Base-by-base conservation (phyloP, 352 stramenopile species). In the Globisporangium cederbergense region DNA sequence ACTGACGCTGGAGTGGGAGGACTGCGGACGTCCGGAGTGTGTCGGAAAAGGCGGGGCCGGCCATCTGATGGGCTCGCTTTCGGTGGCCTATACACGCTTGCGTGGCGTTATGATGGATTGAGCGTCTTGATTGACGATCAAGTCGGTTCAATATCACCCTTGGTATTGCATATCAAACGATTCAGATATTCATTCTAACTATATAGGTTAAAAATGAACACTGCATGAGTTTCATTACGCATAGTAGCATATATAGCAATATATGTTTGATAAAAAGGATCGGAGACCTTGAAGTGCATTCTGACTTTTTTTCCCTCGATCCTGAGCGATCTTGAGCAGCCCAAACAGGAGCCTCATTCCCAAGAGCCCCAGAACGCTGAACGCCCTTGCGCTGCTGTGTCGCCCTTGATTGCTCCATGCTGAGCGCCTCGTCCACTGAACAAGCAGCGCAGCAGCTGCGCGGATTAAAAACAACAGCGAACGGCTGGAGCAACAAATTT, bases 1-100 rank as follows among this genome's bases (percentile, higher is more conserved):
- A 30, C 49, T 28, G 25, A 28, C 25, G 25, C 25, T 28, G 25
- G 25, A 28, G 25, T 28, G 25, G 25, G 25, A 28, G 25, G 25
- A 20, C 54, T 36, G 36, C 11, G 11, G 30, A 38, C 16, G 30
- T 61, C 43, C 56, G 56, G 56, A 42, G 40, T 38, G 40, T 14
- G 18, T 52, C 4, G 38, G 56, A 53, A 61, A 52, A 61, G 56
- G 56, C 43, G 56, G 40, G 56, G 25, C 14, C 38, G n/a, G 18
- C 56, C 56, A 61, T 25, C 56, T 61, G 56, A 40, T 61, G 56
- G 56, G 53, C 47, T 36, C 20, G 20, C 14, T 50, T 52, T 47
- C 22, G 56, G 22, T 49, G 40, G 11, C 56, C 56, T 61, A 53
- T 61, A 61, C 56, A n/a, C 36, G 11, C 34, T 40, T 42, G 36